phyloP scores from a whole-genome alignment of 2,329 filamentous ascomycete genomes.

The Colletotrichum aenigma region DNA sequence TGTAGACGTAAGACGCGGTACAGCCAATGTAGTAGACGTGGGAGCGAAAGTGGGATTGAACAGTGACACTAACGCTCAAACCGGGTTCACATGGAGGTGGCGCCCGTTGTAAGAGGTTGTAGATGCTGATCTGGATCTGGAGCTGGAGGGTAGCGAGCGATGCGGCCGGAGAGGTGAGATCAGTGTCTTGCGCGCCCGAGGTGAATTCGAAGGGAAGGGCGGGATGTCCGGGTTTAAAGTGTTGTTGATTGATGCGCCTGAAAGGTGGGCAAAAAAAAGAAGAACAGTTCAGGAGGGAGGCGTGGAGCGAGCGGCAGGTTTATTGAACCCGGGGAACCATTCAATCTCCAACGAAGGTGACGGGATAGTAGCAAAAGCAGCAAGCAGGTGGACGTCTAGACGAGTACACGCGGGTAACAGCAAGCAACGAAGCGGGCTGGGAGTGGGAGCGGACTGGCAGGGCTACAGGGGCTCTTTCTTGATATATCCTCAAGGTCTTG shows the following conservation, averaged over 20 bases:
- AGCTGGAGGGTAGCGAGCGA: background rate
- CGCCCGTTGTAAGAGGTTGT: conserved; percentile 4
- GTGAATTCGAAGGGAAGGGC: background rate
- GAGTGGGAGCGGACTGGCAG: background rate
- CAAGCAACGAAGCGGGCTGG: background rate
- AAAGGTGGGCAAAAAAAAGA: background rate
- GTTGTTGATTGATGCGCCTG: background rate
- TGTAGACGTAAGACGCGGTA: background rate
- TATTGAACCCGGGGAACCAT: background rate
- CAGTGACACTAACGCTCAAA: background rate
- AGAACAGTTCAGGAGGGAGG: background rate
- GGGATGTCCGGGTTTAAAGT: background rate
- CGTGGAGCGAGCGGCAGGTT: conserved; percentile 8
- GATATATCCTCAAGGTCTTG: conserved; percentile 14
- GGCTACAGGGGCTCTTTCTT: conserved; percentile 18
- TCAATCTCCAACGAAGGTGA: conserved; percentile 14
- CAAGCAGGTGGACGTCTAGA: background rate
- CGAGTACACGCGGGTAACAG: background rate
- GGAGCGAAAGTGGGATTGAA: conserved; percentile 4
- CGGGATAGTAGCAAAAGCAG: background rate
- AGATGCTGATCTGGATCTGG: background rate
- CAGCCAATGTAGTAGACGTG: background rate
- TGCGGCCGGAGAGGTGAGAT: background rate
- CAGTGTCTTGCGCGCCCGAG: background rate
- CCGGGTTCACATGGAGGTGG: background rate